These are phyloP conservation scores for Aspergillus olivimuriae DNA, from an alignment of 495 filamentous ascomycete species.

Conservation along the genomic window DNA sequence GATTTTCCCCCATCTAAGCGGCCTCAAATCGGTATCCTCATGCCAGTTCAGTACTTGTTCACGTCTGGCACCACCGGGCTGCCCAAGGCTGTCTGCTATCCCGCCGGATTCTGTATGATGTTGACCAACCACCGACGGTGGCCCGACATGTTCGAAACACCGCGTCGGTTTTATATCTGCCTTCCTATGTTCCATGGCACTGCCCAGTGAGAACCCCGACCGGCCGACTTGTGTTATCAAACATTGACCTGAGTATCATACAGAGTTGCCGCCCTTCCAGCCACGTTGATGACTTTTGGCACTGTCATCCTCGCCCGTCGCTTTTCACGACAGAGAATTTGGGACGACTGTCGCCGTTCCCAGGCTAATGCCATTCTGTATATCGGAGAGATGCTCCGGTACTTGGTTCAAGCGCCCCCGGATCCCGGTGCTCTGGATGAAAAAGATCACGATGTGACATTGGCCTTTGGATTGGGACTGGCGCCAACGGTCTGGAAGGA, in stretches of 20 bases:
- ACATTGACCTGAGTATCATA: background rate
- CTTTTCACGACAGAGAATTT: constrained; percentile 3
- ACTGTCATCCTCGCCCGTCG: constrained; percentile 6
- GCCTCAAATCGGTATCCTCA: background rate
- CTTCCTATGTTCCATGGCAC: constrained; percentile 3
- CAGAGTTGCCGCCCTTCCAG: background rate
- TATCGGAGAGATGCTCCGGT: constrained; percentile 6
- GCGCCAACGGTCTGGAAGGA: background rate
- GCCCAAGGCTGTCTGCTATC: constrained; percentile 3
- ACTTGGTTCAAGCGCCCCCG: background rate
- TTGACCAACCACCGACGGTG: background rate
- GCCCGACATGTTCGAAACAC: constrained; percentile 1
- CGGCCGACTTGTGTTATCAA: too few species aligned
- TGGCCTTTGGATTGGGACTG: background rate
- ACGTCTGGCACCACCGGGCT: constrained; percentile 1
- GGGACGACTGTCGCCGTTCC: constrained; percentile 3
- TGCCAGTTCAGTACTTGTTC: constrained; percentile 2
- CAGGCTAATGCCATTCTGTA: constrained; percentile 4
- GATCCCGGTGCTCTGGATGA: background rate
- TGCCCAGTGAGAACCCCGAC: constrained; percentile 2
- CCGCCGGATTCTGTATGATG: constrained; percentile 2
- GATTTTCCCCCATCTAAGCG: background rate
- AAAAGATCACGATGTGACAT: background rate
- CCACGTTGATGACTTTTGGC: background rate
- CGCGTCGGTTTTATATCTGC: constrained; percentile 1